Percentiles rank a stretch among this genome's conserved stretches.
Conservation (phyloP, 805 yeast genomes). For the Ogataea allantospora region DNA sequence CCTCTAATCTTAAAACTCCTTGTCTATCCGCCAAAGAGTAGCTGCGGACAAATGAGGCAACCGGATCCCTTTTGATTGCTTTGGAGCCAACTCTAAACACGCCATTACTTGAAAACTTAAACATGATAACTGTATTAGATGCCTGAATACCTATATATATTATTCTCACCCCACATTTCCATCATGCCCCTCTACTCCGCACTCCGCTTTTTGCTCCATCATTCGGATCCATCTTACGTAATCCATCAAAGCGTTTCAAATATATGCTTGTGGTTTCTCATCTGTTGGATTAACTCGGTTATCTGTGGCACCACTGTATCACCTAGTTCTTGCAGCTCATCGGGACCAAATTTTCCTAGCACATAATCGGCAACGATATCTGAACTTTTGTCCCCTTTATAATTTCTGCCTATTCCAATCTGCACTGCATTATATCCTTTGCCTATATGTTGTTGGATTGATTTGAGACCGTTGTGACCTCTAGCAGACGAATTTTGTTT, state of each 20-base stretch:
- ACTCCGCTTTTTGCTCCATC: conserved; percentile 3
- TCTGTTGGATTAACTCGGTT: conserved; percentile 36
- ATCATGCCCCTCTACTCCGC: conserved; percentile 11
- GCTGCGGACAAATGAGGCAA: conserved; percentile 6
- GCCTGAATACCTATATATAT: conserved; percentile 3
- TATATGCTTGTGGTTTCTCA: conserved; percentile 29
- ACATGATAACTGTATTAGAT: background rate
- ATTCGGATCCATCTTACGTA: conserved; percentile 7
- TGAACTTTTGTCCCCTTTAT: conserved; percentile 37
- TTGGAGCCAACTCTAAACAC: conserved; percentile 1
- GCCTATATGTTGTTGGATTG: conserved; percentile 49
- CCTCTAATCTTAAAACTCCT: conserved; percentile 17
- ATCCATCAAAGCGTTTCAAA: conserved; percentile 22
- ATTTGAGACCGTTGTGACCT: conserved; percentile 83
- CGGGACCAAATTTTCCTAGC: conserved; percentile 46
- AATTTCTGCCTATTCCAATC: conserved; percentile 76
- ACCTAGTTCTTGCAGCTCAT: conserved; percentile 44
- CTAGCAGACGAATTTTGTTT: conserved; percentile 59
- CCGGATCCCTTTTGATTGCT: background rate
- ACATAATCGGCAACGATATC: conserved; percentile 59
- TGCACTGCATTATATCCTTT: conserved; percentile 61
- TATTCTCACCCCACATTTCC: conserved; percentile 7
- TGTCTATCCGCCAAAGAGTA: conserved; percentile 11
- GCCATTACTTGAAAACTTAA: conserved; percentile 2
- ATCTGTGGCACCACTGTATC: conserved; percentile 43